Evolutionary conservation across 805 yeast species (phyloP), one percentile per base, ranked within the genome.

Genomic region (Ogataea pignaliae): DNA sequence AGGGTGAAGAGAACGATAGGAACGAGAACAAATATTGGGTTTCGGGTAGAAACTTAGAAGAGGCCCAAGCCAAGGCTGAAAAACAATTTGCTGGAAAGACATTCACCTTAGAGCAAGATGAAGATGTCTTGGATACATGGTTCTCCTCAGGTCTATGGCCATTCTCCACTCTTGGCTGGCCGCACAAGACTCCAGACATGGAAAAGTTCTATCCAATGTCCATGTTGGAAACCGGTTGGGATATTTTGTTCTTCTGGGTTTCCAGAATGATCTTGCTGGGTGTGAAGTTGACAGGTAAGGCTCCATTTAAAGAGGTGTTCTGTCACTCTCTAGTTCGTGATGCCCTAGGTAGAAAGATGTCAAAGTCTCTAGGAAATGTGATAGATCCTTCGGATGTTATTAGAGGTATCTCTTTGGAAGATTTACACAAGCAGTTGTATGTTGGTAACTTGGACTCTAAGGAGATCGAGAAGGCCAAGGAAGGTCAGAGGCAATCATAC

Each of bases 341-440:
- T 70, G 96, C 99, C 42, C 98, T 93, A 70, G 99, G 99, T 54
- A 84, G 99, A 66, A 93, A 93, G 72, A 90, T 93, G 99, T 91
- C 98, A 51, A 91, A 91, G 71, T 88, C 97, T 44, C 75, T 91
- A 55, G 99, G 99, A 70, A 93, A 93, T 59, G 99, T 93, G 52
- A 70, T 93, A 58, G 98, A 93, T 70, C 99, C 99, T 51, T 75
- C 85, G 50, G 98, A 93, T 66, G 98, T 93, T 43, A 90, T 95
- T 53, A 59, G 75, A 43, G 99, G 99, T 75, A 88, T 88, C 47
- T 71, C 88, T 13, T 74, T 93, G 57, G 81, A 86, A 55, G 78
- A 73, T 13, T 75, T 93, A 60, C 95, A 89, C 66, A 83, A 81
- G 46, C 84, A 88, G 68, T 75, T 93, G 57, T 65, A 67, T 50